Conservation (phyloP, 225 moss, liverwort and hornwort species). For the Pseudisothecium myosuroides region DNA sequence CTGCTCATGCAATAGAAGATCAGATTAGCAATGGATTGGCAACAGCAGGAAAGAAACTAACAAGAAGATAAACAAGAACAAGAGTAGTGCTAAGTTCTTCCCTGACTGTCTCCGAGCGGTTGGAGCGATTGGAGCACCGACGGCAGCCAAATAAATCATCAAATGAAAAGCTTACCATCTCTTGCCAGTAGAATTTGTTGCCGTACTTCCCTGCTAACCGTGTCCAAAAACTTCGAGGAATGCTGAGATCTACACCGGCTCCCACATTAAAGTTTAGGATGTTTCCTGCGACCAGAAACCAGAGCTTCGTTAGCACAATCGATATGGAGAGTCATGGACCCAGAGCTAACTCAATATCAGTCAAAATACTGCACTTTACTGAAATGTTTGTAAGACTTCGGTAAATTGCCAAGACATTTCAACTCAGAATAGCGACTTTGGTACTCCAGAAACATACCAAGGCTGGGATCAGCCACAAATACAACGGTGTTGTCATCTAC, state of each 20-base stretch:
- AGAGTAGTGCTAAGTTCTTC: background rate
- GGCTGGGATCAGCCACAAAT: constrained; percentile 95
- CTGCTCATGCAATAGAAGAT: constrained; percentile 21
- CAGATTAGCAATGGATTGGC: background rate
- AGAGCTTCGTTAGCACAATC: background rate
- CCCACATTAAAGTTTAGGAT: constrained; percentile 96
- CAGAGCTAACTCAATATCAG: background rate
- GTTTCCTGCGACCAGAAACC: constrained; percentile 46
- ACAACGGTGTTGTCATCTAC: constrained; percentile 97
- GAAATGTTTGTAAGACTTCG: background rate
- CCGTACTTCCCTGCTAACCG: constrained; percentile 93
- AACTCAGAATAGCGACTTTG: background rate
- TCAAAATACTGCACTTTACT: background rate
- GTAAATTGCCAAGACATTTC: background rate
- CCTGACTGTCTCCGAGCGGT: background rate
- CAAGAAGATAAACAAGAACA: background rate
- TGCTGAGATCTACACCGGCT: constrained; percentile 77
- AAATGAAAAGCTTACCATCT: constrained; percentile 41
- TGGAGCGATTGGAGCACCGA: background rate
- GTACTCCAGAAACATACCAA: constrained; percentile 33
- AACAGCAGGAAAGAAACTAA: background rate
- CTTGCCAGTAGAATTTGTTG: constrained; percentile 93
- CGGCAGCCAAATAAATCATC: background rate
- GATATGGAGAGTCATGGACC: background rate
- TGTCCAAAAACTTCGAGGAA: constrained; percentile 93